phyloP scores from a whole-genome alignment of 176 grass and related monocot species.

The Aegilops umbellulata region DNA sequence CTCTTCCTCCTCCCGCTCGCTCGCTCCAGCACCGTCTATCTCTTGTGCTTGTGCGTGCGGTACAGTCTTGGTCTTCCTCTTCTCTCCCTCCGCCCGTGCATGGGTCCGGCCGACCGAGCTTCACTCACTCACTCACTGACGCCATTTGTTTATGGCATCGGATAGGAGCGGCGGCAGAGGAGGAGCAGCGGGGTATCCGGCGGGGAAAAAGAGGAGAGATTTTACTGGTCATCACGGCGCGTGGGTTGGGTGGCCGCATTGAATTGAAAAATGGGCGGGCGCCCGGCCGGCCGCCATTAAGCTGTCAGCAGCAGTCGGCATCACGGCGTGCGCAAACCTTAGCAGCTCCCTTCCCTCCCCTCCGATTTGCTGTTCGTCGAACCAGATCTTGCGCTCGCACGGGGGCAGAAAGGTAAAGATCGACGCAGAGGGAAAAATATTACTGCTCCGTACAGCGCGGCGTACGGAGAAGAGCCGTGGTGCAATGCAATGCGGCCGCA shows the following conservation, averaged over 20 bases:
- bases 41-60: background rate
- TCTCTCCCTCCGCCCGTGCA: background rate
- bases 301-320: slow-evolving; percentile 18
- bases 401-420: background rate
- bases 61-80: background rate
- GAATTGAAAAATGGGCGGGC: slow-evolving; percentile 31
- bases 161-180: background rate
- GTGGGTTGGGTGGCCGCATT: slow-evolving; percentile 19
- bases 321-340: slow-evolving; percentile 4
- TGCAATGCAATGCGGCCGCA: no score
- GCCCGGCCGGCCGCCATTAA: slow-evolving; percentile 7
- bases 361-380: no score
- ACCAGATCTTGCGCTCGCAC: background rate
- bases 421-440: background rate
- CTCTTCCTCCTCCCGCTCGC: background rate
- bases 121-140: slow-evolving; percentile 1
- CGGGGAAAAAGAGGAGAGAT: slow-evolving; percentile 29
- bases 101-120: background rate
- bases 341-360: no score
- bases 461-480: no score
- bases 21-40: background rate
- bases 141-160: slow-evolving; percentile 26
- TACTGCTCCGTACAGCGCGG: no score
- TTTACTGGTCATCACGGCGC: slow-evolving; percentile 7
- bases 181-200: slow-evolving; percentile 9